These are phyloP conservation scores for Magnolia kwangsiensis DNA, from an alignment of 164 flowering plant genomes.

Conservation along the genomic window DNA sequence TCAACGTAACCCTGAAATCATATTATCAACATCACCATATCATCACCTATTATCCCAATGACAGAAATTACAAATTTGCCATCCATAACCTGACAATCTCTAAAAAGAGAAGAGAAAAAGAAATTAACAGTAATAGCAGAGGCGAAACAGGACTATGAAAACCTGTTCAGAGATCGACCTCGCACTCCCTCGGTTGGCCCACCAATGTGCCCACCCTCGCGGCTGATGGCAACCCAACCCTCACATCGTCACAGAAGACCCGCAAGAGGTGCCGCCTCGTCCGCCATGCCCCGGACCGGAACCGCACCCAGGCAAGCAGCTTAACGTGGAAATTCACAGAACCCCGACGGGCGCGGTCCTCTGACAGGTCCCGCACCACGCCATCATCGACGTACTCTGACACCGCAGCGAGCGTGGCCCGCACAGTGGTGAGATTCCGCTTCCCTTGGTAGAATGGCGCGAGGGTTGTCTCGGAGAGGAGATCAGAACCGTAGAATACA, in stretches of 20 bases:
- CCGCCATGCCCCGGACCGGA: conserved; percentile 46
- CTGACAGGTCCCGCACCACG: conserved; percentile 18
- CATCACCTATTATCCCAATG: too few species aligned
- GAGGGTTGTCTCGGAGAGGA: conserved; percentile 30
- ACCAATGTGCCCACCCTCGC: conserved; percentile 27
- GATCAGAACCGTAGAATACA: conserved; percentile 12
- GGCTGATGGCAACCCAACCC: conserved; percentile 25
- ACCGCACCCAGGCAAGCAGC: conserved; percentile 35
- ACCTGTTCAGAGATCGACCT: neutral
- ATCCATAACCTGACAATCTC: too few species aligned
- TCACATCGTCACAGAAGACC: conserved; percentile 43
- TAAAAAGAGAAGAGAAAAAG: too few species aligned
- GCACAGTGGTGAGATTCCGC: conserved; percentile 27
- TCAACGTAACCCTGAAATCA: too few species aligned
- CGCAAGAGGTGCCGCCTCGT: conserved; percentile 36
- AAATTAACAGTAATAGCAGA: too few species aligned
- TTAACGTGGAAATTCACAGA: conserved; percentile 38
- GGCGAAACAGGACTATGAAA: too few species aligned
- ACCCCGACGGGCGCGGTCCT: conserved; percentile 32
- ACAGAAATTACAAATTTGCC: too few species aligned
- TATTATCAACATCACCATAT: too few species aligned
- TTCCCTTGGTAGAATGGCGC: conserved; percentile 54
- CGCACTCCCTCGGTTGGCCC: conserved; percentile 14
- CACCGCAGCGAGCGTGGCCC: conserved; percentile 31
- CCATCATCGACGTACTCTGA: conserved; percentile 25